These are phyloP conservation scores for Peronospora belbahrii DNA, from an alignment of 352 stramenopile genomes.

Conservation along the genomic window DNA sequence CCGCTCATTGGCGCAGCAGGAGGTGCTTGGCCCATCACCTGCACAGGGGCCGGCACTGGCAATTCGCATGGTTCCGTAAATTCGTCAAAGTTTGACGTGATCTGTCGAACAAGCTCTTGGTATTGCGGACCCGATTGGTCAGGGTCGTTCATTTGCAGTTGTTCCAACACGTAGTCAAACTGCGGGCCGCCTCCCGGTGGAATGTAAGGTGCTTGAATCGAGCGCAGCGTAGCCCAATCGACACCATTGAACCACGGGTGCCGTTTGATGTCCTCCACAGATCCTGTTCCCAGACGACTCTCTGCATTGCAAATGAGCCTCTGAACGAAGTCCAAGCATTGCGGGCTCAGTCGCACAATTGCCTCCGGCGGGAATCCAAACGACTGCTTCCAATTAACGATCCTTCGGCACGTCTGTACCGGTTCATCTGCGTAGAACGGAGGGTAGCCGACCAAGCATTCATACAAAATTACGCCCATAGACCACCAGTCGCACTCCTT, in stretches of 20 bases:
- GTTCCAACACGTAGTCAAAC: constrained; percentile 88
- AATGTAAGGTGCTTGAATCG: constrained; percentile 86
- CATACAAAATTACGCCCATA: constrained; percentile 99
- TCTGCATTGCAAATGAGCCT: constrained; percentile 93
- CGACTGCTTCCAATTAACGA: constrained; percentile 82
- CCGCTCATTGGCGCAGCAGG: constrained; percentile 9
- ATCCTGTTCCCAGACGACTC: constrained; percentile 88
- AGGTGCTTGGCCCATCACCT: constrained; percentile 9
- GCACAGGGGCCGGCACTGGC: constrained; percentile 15
- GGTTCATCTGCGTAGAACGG: constrained; percentile 98
- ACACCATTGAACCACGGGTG: constrained; percentile 96
- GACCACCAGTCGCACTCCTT: constrained; percentile 98
- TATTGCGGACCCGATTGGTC: constrained; percentile 61
- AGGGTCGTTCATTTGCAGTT: constrained; percentile 77
- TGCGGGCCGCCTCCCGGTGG: constrained; percentile 74
- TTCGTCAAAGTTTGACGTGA: constrained; percentile 97
- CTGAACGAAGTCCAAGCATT: constrained; percentile 89
- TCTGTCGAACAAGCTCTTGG: constrained; percentile 82
- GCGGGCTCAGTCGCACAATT: constrained; percentile 45
- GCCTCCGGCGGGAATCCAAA: constrained; percentile 76
- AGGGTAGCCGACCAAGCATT: constrained; percentile 98
- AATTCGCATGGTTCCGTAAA: constrained; percentile 87
- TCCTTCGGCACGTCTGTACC: constrained; percentile 96
- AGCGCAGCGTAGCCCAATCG: constrained; percentile 87
- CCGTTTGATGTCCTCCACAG: constrained; percentile 93